phyloP scores from a whole-genome alignment of 805 yeast genomes.

The Komagataella populi region DNA sequence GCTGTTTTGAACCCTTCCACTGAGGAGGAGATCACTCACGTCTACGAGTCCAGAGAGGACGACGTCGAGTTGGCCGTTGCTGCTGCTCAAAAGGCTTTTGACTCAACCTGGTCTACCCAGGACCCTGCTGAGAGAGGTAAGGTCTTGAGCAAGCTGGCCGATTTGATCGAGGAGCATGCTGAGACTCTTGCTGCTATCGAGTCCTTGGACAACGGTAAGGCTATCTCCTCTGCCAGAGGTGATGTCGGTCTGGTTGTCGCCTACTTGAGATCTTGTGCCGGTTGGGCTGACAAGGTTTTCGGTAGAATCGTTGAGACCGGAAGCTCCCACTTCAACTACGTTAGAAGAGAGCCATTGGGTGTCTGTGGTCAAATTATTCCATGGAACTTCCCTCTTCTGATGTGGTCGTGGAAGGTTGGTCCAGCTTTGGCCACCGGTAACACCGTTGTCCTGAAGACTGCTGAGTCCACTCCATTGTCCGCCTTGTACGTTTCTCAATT shows the following conservation, averaged over 20 bases:
- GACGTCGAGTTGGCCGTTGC: slow-evolving; percentile 80
- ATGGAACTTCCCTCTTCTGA: slow-evolving; percentile 92
- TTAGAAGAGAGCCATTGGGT: slow-evolving; percentile 84
- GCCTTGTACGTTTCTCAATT: slow-evolving; percentile 64
- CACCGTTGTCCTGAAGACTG: slow-evolving; percentile 77
- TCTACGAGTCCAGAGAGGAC: slow-evolving; percentile 63
- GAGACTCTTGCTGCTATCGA: slow-evolving; percentile 72
- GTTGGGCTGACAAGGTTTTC: slow-evolving; percentile 79
- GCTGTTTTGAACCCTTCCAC: slow-evolving; percentile 55
- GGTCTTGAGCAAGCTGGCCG: slow-evolving; percentile 61
- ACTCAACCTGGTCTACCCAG: slow-evolving; percentile 47
- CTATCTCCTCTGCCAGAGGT: slow-evolving; percentile 53
- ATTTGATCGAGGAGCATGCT: slow-evolving; percentile 55
- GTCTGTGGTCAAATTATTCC: slow-evolving; percentile 95
- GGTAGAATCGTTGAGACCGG: slow-evolving; percentile 74
- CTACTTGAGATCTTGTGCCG: slow-evolving; percentile 76
- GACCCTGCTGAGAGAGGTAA: slow-evolving; percentile 59
- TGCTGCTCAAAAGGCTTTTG: slow-evolving; percentile 73
- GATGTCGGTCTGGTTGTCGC: slow-evolving; percentile 61
- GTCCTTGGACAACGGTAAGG: slow-evolving; percentile 83
- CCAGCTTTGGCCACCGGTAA: slow-evolving; percentile 91
- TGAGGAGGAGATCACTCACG: slow-evolving; percentile 53
- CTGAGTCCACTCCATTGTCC: slow-evolving; percentile 86
- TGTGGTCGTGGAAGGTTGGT: slow-evolving; percentile 92
- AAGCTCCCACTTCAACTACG: slow-evolving; percentile 56